Base-by-base conservation (phyloP, 106 monocot species). In the Acanthochlamys bracteata region DNA sequence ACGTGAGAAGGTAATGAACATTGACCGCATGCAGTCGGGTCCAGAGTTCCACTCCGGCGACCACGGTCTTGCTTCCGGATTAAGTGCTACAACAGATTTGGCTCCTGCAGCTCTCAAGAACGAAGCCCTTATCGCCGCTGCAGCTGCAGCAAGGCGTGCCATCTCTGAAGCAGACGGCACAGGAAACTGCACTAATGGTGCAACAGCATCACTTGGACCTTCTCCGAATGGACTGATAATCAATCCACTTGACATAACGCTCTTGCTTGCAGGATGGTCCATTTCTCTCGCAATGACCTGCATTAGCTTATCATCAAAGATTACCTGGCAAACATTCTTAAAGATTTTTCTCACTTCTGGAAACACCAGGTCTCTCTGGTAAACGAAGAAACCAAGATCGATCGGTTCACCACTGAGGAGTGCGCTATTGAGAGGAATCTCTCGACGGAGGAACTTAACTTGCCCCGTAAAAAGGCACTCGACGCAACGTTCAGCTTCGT, bases 1-100 rank as follows among this genome's bases (percentile, higher is more conserved):
- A 25, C 60, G 61, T 2, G 84, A 80, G 68, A 84, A 84, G 40
- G 84, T 80, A 57, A 84, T 68, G 71, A 84, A 84, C 70, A 84
- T 61, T 4, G 84, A 79, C 17, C 84, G 39, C 51, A 73, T 58
- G 14, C 80, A 79, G 51, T 79, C 76, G 43, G 79, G 67, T 20
- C 49, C 42, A 0, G 14, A 47, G 10, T 69, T 60, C 4, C 13
- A 51, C 9, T 3, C 53, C 45, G 84, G 84, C 16, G 69, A 57
- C 75, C 79, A 84, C 7, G 76, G 72, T 64, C 16, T 25, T 7
- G 83, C 83, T 72, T 60, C 66, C 59, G 79, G 75, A 23, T 83
- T 79, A 63, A 83, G 43, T 33, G 4, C 33, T 33, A 6, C n/a
- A 22, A 1, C 11, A 16, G 49, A 45, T 8, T 20, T 10, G 23